Conservation (phyloP, 164 flowering plant genomes). For the Protea cynaroides region DNA sequence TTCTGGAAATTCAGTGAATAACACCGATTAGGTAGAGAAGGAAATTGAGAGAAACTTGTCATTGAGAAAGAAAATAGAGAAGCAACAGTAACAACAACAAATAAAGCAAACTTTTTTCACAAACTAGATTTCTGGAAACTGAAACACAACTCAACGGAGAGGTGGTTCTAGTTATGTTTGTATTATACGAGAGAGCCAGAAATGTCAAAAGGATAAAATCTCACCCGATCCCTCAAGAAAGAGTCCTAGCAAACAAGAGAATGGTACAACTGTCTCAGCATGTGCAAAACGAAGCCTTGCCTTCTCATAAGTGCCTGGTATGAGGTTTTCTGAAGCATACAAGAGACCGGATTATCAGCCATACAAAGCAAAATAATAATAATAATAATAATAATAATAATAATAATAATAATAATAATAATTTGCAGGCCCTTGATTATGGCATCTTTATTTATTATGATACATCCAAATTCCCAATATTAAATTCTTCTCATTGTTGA, state of each 20-base stretch:
- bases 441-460: no score
- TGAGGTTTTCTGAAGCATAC: conserved; percentile 37
- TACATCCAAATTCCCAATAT: no score
- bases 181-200: neutral
- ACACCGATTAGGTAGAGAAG: neutral
- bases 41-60: neutral
- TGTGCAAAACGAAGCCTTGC: conserved; percentile 94
- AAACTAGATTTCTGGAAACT: neutral
- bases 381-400: neutral
- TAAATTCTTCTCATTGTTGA: no score
- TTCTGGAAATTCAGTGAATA: conserved; percentile 33
- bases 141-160: neutral
- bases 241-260: conserved; percentile 93
- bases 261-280: conserved; percentile 94
- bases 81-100: neutral
- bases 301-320: conserved; percentile 79
- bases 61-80: neutral
- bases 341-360: conserved; percentile 3
- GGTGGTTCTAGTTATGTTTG: neutral
- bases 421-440: no score
- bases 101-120: neutral
- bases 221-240: conserved; percentile 77
- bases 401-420: neutral
- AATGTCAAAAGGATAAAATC: conserved; percentile 10
- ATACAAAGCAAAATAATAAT: neutral